Evolutionary conservation across 2,329 filamentous ascomycete species (phyloP).

Genomic region (Fusarium torreyae): DNA sequence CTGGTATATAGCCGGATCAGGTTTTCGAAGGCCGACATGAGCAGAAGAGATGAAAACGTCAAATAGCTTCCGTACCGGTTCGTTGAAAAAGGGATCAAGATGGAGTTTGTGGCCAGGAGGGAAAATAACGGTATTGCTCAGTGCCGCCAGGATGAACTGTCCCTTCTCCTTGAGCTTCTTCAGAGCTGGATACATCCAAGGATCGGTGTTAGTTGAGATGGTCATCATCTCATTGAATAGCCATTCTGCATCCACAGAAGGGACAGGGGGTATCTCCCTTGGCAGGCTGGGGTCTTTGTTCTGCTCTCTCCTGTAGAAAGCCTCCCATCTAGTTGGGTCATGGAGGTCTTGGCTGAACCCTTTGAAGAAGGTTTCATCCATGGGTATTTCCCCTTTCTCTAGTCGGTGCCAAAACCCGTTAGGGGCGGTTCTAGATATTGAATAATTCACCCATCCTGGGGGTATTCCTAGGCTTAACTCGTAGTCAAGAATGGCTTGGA

Average conservation of each 20-base stretch:
- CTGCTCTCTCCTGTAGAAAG: slow-evolving; percentile 69
- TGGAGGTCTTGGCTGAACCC: slow-evolving; percentile 83
- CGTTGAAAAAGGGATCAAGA: slow-evolving; percentile 62
- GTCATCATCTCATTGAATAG: slow-evolving; percentile 96
- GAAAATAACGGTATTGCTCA: slow-evolving; percentile 93
- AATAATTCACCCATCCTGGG: slow-evolving; percentile 91
- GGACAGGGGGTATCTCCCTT: slow-evolving; percentile 71
- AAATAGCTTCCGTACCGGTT: slow-evolving; percentile 78
- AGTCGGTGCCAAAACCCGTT: slow-evolving; percentile 89
- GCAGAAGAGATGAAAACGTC: slow-evolving; percentile 91
- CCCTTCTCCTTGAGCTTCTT: slow-evolving; percentile 75
- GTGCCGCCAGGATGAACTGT: slow-evolving; percentile 81
- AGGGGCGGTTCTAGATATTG: slow-evolving; percentile 84
- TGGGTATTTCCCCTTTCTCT: slow-evolving; percentile 84
- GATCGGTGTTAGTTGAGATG: slow-evolving; percentile 78
- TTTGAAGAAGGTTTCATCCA: slow-evolving; percentile 82
- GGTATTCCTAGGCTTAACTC: slow-evolving; percentile 84
- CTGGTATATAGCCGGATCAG: slow-evolving; percentile 85
- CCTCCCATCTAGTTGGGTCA: slow-evolving; percentile 75
- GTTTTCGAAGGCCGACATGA: slow-evolving; percentile 90
- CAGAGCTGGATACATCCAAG: slow-evolving; percentile 90
- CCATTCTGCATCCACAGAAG: slow-evolving; percentile 80
- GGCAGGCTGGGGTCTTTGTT: slow-evolving; percentile 59
- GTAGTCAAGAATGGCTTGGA: slow-evolving; percentile 94
- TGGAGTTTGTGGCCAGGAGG: slow-evolving; percentile 80